Percentiles rank a stretch among this genome's conserved stretches.
These are phyloP conservation scores for Globisporangium yorkense DNA, from an alignment of 352 stramenopile species.

Conservation along the genomic window DNA sequence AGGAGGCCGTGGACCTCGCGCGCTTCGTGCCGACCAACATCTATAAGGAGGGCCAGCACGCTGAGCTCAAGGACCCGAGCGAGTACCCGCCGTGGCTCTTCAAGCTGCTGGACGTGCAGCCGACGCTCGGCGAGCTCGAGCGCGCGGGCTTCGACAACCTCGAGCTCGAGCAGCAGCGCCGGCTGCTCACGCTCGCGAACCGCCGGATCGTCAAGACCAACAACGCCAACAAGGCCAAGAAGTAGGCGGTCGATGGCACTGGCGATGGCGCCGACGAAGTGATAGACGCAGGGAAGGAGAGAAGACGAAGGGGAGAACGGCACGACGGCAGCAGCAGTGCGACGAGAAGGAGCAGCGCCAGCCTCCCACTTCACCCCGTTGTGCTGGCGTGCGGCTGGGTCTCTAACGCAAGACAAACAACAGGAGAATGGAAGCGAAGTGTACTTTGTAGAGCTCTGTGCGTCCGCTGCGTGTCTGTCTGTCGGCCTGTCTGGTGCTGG, in stretches of 20 bases:
- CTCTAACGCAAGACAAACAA: not conserved
- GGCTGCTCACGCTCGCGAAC: constrained; percentile 72
- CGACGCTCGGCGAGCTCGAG: constrained; percentile 72
- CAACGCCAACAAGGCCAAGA: constrained; percentile 84
- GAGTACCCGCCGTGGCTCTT: constrained; percentile 85
- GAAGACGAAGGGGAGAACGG: not conserved
- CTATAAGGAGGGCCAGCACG: constrained; percentile 76
- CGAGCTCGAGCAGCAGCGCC: constrained; percentile 68
- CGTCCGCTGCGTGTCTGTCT: not conserved
- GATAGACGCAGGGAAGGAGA: constrained; percentile 1
- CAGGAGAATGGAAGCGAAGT: constrained; percentile 3
- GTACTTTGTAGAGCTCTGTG: constrained; percentile 4
- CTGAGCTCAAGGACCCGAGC: constrained; percentile 70
- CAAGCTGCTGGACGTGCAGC: constrained; percentile 66
- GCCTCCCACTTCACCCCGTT: too few species aligned
- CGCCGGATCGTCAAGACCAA: constrained; percentile 62
- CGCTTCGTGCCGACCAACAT: constrained; percentile 82
- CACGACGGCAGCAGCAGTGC: too few species aligned
- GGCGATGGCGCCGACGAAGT: not conserved
- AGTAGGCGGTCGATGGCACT: constrained; percentile 31
- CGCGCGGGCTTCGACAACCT: constrained; percentile 78
- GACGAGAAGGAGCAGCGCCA: too few species aligned
- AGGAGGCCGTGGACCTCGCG: constrained; percentile 71
- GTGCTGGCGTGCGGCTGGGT: too few species aligned
- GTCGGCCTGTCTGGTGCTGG: not conserved